Evolutionary conservation across 805 yeast genomes (phyloP), one percentile per base, ranked within the genome.

Genomic region (Candida palmyrensis): DNA sequence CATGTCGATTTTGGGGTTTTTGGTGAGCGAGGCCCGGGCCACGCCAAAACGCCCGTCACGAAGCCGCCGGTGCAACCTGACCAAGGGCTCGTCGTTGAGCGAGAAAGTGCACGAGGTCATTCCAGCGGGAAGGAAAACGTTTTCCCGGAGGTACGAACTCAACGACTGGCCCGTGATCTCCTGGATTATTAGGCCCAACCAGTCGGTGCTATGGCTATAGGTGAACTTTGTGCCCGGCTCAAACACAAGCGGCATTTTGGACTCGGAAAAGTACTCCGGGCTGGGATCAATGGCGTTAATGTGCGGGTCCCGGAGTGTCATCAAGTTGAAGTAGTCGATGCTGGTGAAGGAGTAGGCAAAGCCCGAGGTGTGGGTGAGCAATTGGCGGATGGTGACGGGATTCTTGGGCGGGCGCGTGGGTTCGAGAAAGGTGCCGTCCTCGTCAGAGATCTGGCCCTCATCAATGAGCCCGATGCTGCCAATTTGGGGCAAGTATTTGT

Each of bases 151-250:
- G 37, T 48, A 64, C 11, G 51, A 54, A 1, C 66, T 60, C 11
- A 66, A 42, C 18, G 34, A 44, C 40, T 48, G 34, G 1, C 66
- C 67, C 3, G 64, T 39, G 5, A 66, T 41, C 13, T 47, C 51
- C 38, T 62, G 57, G 16, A 66, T 46, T 5, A 65, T 40, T 17
- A 58, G 42, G 3, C 71, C 71, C 4, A 58, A 51, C 62, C 66
- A 59, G 39, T 66, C 71, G 17, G 46, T 43, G 25, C 55, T 51
- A 34, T 56, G 58, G 6, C 71, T 71, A 38, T 66, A 66, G 25
- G 40, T 39, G 53, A 61, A 66, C 14, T 45, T 35, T 2, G 63
- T 38, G 2, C 71, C 71, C 3, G 71, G 71, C 38, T 66, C 70
- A 32, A 43, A 40, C 8, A 49, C 27, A 30, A 55, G 42, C 5